Conservation (phyloP, 2,329 filamentous ascomycete species). For the Epicoccum sorghinum region DNA sequence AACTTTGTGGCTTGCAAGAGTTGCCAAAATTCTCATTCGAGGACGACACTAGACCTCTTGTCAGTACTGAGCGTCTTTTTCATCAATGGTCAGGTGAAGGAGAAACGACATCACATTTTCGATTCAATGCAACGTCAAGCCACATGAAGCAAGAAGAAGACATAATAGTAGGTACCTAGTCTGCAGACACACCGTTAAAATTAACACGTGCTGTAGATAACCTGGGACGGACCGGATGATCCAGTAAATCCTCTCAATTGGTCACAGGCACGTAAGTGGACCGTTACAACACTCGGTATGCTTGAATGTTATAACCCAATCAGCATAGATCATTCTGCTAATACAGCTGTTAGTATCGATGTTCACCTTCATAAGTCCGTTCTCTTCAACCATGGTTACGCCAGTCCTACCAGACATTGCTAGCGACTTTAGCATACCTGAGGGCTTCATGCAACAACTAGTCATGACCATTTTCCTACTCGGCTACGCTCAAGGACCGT, state of each 20-base stretch:
- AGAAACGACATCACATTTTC: constrained; percentile 17
- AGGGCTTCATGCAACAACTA: constrained; percentile 37
- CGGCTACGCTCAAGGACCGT: constrained; percentile 46
- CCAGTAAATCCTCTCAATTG: constrained; percentile 57
- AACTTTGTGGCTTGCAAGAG: constrained; percentile 7
- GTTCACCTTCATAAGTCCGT: constrained; percentile 48
- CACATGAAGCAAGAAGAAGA: constrained; percentile 17
- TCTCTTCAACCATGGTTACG: constrained; percentile 48
- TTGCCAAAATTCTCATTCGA: constrained; percentile 31
- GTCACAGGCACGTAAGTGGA: constrained; percentile 52
- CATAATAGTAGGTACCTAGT: constrained; percentile 22
- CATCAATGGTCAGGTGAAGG: constrained; percentile 20
- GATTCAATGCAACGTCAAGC: constrained; percentile 10
- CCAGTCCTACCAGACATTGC: constrained; percentile 40
- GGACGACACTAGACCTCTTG: constrained; percentile 19
- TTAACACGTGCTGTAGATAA: constrained; percentile 35
- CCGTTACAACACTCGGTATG: constrained; percentile 49
- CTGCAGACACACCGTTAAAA: background rate
- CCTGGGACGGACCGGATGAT: constrained; percentile 55
- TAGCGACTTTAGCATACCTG: constrained; percentile 40
- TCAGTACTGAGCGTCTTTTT: constrained; percentile 31
- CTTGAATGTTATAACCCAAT: background rate
- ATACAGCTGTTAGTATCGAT: constrained; percentile 26
- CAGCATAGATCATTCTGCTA: background rate
- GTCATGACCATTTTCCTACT: constrained; percentile 47